Evolutionary conservation across 2,329 filamentous ascomycete species (phyloP).

Genomic region (Cladorrhinum sp.): DNA sequence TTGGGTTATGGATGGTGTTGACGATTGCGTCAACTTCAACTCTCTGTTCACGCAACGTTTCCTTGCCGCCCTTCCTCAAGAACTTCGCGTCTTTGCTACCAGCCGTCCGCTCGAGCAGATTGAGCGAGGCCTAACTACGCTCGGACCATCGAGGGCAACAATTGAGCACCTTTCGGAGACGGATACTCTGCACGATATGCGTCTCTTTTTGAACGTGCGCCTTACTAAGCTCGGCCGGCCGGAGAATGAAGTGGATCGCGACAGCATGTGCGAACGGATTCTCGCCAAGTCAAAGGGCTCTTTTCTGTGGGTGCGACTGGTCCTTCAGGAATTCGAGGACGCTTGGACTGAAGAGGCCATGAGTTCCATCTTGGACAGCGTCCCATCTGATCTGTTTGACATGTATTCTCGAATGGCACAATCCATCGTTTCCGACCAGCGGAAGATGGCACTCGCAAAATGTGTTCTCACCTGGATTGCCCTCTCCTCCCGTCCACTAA

Average conservation of each 20-base stretch:
- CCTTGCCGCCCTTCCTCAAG: conserved; percentile 20
- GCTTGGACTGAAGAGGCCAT: conserved; percentile 32
- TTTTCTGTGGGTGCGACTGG: conserved; percentile 33
- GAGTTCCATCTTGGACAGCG: conserved; percentile 27
- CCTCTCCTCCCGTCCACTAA: conserved; percentile 34
- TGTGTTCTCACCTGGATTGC: conserved; percentile 37
- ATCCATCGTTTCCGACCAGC: conserved; percentile 23
- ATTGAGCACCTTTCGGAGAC: conserved; percentile 18
- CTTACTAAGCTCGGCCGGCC: conserved; percentile 24
- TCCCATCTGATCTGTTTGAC: conserved; percentile 28
- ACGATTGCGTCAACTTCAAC: conserved; percentile 30
- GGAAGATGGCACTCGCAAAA: conserved; percentile 27
- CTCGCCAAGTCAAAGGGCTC: conserved; percentile 31
- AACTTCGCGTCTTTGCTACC: conserved; percentile 31
- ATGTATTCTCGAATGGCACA: conserved; percentile 30
- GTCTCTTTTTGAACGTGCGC: conserved; percentile 23
- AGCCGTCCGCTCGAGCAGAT: conserved; percentile 28
- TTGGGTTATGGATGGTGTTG: conserved; percentile 34
- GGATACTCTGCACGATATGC: conserved; percentile 30
- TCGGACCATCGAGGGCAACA: conserved; percentile 20
- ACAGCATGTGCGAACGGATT: conserved; percentile 29
- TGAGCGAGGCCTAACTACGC: conserved; percentile 25
- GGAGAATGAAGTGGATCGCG: conserved; percentile 17
- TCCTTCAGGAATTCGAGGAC: conserved; percentile 31
- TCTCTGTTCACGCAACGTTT: conserved; percentile 22